Evolutionary conservation across 1,139 yeast genomes (phyloP), one percentile per base, ranked within the genome.

Genomic region (Spencermartinsiella ligniputridi): DNA sequence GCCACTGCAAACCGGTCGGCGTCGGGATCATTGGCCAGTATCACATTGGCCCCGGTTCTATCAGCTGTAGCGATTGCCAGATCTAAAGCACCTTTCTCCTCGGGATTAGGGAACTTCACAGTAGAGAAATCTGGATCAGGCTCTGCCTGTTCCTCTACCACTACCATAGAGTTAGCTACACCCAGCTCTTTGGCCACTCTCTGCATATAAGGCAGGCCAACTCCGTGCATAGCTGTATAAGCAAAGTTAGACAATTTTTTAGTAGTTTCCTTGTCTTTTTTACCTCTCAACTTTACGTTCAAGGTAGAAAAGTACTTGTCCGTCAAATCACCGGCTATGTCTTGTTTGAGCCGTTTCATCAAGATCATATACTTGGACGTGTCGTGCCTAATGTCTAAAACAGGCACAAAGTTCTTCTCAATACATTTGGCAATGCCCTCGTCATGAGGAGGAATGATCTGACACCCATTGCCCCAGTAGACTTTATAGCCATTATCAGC

Each of bases 221-320:
- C 95, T 2, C 97, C 98, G 63, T 92, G 97, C 82, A 92, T 81
- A 13, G 97, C 95, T 0, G 97, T 90, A 59, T 90, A 92, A 1
- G 88, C 86, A 54, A 84, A 81, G 46, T 67, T 67, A 51, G 72
- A 68, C 11, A 13, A 36, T 11, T 5, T 16, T 12, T 13, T 24
- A 4, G 39, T 36, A 4, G 24, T 27, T 18, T n/a, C 22, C 9
- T 30, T 16, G 8, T 34, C 22, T n/a, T n/a, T 27, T 6, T 20
- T 19, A 1, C 15, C 44, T 41, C 17, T 41, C 56, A 54, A 40
- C 11, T 37, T 43, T 2, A 35, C 36, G 27, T 36, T 40, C 25
- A 60, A 43, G 16, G 42, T 48, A 13, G 45, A 46, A 45, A 57
- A 53, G 46, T 61, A 61, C 39, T 48, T 46, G 9, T 42, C 34